These are phyloP conservation scores for Penicillium janthinellum DNA, from an alignment of 2,329 filamentous ascomycete species.

Conservation along the genomic window DNA sequence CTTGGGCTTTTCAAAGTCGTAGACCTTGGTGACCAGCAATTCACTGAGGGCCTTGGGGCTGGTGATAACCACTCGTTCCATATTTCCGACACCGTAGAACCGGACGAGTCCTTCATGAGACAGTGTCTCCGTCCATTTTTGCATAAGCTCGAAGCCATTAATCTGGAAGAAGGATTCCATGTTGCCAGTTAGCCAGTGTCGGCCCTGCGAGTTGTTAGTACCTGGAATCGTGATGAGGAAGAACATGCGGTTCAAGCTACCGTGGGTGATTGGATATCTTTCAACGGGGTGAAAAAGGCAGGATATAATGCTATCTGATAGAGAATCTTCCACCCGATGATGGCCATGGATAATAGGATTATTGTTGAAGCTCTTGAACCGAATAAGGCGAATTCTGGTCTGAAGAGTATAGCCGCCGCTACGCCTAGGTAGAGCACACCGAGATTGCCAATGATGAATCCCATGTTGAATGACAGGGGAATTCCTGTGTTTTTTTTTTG, in stretches of 20 bases:
- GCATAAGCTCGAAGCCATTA: constrained; percentile 42
- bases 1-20: constrained; percentile 68
- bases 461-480: constrained; percentile 9
- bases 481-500: no score
- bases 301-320: constrained; percentile 58
- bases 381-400: constrained; percentile 33
- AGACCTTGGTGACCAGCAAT: constrained; percentile 67
- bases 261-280: constrained; percentile 57
- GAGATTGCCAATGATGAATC: constrained; percentile 13
- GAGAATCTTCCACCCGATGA: constrained; percentile 27
- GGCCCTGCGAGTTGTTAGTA: constrained; percentile 29
- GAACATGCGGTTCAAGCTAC: constrained; percentile 37
- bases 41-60: constrained; percentile 69
- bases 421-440: constrained; percentile 22
- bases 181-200: constrained; percentile 52
- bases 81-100: constrained; percentile 64
- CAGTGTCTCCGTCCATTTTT: constrained; percentile 58
- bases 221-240: not conserved
- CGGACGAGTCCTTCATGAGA: constrained; percentile 70
- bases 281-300: constrained; percentile 59
- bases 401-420: constrained; percentile 21
- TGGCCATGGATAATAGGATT: constrained; percentile 22
- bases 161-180: constrained; percentile 39
- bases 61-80: constrained; percentile 63
- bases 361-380: constrained; percentile 33